Conservation (phyloP, 163 green algal genomes). For the Chloroidium sp. region DNA sequence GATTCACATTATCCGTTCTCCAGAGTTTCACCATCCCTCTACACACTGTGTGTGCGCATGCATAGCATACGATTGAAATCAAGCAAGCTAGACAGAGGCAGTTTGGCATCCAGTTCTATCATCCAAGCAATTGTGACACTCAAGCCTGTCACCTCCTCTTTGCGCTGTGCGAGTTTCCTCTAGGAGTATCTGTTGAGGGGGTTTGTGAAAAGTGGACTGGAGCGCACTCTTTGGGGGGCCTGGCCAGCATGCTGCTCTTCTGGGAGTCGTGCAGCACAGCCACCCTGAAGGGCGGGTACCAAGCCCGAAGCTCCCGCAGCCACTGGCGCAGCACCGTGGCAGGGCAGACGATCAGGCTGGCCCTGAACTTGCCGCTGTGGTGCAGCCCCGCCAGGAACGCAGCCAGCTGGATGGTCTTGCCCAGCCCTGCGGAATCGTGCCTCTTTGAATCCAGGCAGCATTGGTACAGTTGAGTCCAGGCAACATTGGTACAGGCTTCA, state of each 20-base stretch:
- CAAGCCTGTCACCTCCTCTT: no score
- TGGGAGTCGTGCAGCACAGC: conserved; percentile 55
- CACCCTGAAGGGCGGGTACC: conserved; percentile 70
- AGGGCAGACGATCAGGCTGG: conserved; percentile 82
- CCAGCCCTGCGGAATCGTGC: conserved; percentile 12
- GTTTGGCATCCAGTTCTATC: no score
- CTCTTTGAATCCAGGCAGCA: no score
- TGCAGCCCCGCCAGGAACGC: conserved; percentile 72
- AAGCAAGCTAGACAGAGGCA: no score
- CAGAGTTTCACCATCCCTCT: no score
- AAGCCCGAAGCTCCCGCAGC: conserved; percentile 77
- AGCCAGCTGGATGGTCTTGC: conserved; percentile 72
- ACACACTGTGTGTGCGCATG: no score
- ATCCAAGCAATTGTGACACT: no score
- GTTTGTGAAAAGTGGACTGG: background rate
- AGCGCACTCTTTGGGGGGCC: conserved; percentile 2
- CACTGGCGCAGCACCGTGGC: conserved; percentile 93
- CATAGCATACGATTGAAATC: no score
- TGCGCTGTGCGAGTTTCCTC: no score
- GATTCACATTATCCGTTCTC: no score
- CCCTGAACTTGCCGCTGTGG: conserved; percentile 54
- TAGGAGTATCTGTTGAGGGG: background rate
- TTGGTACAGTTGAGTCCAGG: no score
- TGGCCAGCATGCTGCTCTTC: background rate
- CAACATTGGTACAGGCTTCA: no score